These are phyloP conservation scores for Nakazawaea wickerhamii DNA, from an alignment of 805 yeast species.

Conservation along the genomic window DNA sequence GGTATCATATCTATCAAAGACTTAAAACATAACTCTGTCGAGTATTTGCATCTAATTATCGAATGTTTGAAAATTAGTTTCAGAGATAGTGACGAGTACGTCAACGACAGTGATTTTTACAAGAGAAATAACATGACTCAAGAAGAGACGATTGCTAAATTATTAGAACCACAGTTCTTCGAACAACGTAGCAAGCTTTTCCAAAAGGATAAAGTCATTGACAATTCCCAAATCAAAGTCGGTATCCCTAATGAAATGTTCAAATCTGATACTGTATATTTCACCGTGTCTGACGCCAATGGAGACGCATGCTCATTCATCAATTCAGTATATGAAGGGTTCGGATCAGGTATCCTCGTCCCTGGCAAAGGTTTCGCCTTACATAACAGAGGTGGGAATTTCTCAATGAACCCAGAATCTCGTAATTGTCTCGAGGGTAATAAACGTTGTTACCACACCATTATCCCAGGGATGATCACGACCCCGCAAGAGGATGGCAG, in stretches of 20 bases:
- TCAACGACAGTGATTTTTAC: constrained; percentile 47
- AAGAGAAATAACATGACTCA: constrained; percentile 22
- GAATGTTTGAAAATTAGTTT: constrained; percentile 71
- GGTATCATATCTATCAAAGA: constrained; percentile 37
- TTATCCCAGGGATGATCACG: constrained; percentile 78
- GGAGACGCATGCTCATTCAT: constrained; percentile 84
- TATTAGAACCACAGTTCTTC: constrained; percentile 47
- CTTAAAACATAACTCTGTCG: constrained; percentile 60
- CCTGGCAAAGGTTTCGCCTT: constrained; percentile 60
- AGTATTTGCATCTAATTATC: constrained; percentile 62
- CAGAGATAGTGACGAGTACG: constrained; percentile 69
- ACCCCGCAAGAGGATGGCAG: constrained; percentile 25
- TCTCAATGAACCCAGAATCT: constrained; percentile 51
- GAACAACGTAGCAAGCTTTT: constrained; percentile 44
- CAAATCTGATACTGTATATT: constrained; percentile 68
- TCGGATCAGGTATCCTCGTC: constrained; percentile 69
- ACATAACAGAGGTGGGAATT: constrained; percentile 76
- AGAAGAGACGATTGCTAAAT: constrained; percentile 30
- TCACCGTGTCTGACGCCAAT: constrained; percentile 55
- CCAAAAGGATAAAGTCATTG: constrained; percentile 31
- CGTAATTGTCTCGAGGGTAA: constrained; percentile 60
- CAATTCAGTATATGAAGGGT: constrained; percentile 63
- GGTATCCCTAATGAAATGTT: constrained; percentile 55
- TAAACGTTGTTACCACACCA: constrained; percentile 77
- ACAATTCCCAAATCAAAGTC: constrained; percentile 35